Base-by-base conservation (phyloP, 2,329 filamentous ascomycete genomes). In the Fusarium redolens region DNA sequence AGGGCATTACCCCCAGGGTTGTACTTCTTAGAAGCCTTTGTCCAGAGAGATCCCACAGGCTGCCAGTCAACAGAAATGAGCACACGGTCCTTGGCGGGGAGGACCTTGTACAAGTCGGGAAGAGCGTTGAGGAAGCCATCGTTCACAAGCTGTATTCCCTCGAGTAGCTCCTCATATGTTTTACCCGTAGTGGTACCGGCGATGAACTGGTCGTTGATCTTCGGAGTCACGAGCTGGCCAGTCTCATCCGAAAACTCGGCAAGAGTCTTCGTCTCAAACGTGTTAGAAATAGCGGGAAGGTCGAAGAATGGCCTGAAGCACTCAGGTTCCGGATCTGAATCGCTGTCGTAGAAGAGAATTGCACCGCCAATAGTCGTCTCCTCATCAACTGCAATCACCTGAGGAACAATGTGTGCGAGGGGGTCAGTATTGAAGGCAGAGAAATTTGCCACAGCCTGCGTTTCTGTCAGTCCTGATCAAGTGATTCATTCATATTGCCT, bases 291-390 rank as follows among this genome's bases (percentile, higher is more conserved):
- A 0, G 56, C 25, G 8, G 70, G 52, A 3, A 73, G 45, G 9
- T 71, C 62, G 7, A 73, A 73, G 8, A 73, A 73, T 1, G 70
- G 66, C 0, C 65, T 43, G 11, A 73, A 73, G 47, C 71, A 73
- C 4, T 73, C 62, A 1, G 71, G 71, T 5, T 73, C 61, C 0
- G 71, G 28, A 6, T 61, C 10, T 0, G 54, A 71, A 4, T 71
- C 70, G n/a, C 71, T 73, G 8, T 73, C 66, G 6, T 73, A 73
- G 15, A 61, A 73, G 6, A 73, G 61, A 14, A 73, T 73, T 4
- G 55, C 71, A 0, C 48, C 70, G 1, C 71, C 70, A 35, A 73
- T 67, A 5, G 35, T 73, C 0, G 70, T 73, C 30, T 68, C 10
- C 12, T 73, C 70, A 4, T 73, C 70, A 1, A 65, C 62, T 0